A percentile compares a stretch with the other conserved stretches of the same genome.
These are phyloP conservation scores for Alternaria incomplexa DNA, from an alignment of 2,329 filamentous ascomycete genomes.

Conservation along the genomic window DNA sequence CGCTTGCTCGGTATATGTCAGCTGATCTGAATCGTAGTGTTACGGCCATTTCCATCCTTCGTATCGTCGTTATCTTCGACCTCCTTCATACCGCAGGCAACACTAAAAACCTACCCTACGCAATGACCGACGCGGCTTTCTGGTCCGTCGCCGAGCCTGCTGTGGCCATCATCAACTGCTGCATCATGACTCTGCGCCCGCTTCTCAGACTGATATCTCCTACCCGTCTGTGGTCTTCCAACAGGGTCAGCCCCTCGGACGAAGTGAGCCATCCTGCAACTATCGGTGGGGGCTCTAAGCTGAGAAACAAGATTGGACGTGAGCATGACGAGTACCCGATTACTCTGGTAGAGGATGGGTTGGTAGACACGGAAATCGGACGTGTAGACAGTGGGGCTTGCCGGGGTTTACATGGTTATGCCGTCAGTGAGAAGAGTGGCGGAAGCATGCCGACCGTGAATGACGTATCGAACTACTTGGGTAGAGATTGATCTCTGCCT, in stretches of 20 bases:
- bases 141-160: background rate
- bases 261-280: background rate
- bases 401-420: background rate
- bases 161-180: background rate
- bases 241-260: background rate
- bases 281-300: background rate
- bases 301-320: background rate
- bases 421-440: background rate
- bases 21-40: background rate
- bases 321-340: background rate
- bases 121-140: background rate
- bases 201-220: background rate
- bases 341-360: background rate
- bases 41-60: background rate
- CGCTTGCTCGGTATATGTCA: background rate
- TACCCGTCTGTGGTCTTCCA: background rate
- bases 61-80: background rate
- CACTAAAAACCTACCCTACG: background rate
- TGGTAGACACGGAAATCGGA: background rate
- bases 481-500: background rate
- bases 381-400: background rate
- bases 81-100: background rate
- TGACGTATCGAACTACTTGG: background rate
- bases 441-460: background rate
- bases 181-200: background rate